phyloP scores from a whole-genome alignment of 2,329 filamentous ascomycete species.

The Alternaria arbusti region DNA sequence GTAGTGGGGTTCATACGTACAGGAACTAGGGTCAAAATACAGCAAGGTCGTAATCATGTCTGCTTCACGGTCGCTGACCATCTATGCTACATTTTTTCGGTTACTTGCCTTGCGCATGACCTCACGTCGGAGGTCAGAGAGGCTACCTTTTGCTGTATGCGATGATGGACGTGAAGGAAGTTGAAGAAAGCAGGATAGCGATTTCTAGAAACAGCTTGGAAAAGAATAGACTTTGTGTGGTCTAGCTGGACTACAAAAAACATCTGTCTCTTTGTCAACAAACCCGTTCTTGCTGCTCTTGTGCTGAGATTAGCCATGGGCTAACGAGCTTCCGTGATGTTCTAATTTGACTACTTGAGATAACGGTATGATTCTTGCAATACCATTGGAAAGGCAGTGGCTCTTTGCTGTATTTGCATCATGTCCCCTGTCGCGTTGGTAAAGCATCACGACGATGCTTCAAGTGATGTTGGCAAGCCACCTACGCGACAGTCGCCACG shows the following conservation, averaged over 20 bases:
- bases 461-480: background rate
- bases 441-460: background rate
- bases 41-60: background rate
- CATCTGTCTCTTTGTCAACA: background rate
- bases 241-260: background rate
- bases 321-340: no score
- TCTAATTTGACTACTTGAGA: background rate
- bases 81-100: background rate
- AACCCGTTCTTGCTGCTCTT: background rate
- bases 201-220: background rate
- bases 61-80: background rate
- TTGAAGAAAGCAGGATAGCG: background rate
- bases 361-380: fast-evolving
- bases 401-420: background rate
- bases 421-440: background rate
- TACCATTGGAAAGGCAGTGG: background rate
- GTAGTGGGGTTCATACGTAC: background rate
- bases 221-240: background rate
- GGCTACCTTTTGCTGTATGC: background rate
- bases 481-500: background rate
- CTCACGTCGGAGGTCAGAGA: fast-evolving
- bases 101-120: background rate
- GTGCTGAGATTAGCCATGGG: background rate
- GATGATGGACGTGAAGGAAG: background rate
- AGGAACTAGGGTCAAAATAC: background rate